Percentiles rank a stretch among this genome's conserved stretches.
These are phyloP conservation scores for Endothia cerciana DNA, from an alignment of 2,329 filamentous ascomycete genomes.

Conservation along the genomic window DNA sequence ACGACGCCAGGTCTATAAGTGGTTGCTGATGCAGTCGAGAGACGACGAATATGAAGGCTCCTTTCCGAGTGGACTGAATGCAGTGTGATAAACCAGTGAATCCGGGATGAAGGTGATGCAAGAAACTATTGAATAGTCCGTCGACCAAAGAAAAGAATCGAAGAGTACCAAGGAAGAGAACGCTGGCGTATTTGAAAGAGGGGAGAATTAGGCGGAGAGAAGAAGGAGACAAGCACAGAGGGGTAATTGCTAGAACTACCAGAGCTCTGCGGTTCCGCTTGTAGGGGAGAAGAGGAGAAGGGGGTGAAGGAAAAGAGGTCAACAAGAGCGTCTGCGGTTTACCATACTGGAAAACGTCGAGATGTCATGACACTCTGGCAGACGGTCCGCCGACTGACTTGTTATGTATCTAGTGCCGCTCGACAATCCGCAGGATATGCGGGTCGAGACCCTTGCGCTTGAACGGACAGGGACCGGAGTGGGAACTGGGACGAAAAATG, in stretches of 20 bases:
- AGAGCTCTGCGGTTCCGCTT: conserved; percentile 48
- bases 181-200: conserved; percentile 20
- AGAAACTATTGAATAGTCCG: background rate
- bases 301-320: conserved; percentile 26
- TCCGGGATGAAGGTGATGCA: background rate
- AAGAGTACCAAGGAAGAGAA: conserved; percentile 22
- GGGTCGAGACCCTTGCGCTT: conserved; percentile 1
- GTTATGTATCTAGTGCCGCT: conserved; percentile 7
- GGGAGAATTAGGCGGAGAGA: conserved; percentile 23
- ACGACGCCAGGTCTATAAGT: conserved; percentile 30
- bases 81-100: conserved; percentile 13
- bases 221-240: conserved; percentile 30
- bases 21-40: conserved; percentile 17
- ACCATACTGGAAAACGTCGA: background rate
- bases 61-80: conserved; percentile 15
- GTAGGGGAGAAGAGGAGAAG: conserved; percentile 31
- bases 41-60: conserved; percentile 1
- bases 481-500: conserved; percentile 17
- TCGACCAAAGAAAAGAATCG: conserved; percentile 24
- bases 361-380: conserved; percentile 10
- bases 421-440: background rate
- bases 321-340: conserved; percentile 16
- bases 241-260: conserved; percentile 48
- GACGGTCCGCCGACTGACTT: background rate
- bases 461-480: conserved; percentile 15